Evolutionary conservation across 768 basidiomycete species (phyloP).

Genomic region (Pleurotus giganteus): DNA sequence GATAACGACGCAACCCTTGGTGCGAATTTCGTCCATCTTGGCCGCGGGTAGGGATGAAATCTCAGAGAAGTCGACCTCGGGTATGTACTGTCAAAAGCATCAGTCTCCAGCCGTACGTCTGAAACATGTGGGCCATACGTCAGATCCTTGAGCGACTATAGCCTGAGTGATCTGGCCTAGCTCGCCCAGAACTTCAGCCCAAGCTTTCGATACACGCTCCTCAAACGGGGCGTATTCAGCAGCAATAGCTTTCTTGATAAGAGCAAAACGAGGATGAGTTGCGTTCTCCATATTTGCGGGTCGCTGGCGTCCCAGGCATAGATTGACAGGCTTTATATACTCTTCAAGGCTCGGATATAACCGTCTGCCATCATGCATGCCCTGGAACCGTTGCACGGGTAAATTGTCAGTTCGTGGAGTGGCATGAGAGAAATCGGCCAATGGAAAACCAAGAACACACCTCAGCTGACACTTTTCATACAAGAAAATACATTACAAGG

Average conservation of each 20-base stretch:
- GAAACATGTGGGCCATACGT: not conserved
- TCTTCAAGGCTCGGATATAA: not conserved
- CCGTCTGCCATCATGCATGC: not conserved
- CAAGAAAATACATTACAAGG: too few species aligned
- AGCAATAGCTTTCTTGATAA: slow-evolving; percentile 59
- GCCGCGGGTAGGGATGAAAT: slow-evolving; percentile 44
- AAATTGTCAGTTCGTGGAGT: too few species aligned
- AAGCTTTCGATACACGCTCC: slow-evolving; percentile 48
- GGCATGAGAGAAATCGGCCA: not conserved
- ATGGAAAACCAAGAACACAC: not conserved
- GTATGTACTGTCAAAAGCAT: slow-evolving; percentile 45
- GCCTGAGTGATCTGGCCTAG: not conserved
- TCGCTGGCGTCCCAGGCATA: not conserved
- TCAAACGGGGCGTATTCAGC: slow-evolving; percentile 48
- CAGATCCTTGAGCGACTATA: not conserved
- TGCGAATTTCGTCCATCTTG: slow-evolving; percentile 46
- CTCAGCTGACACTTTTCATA: too few species aligned
- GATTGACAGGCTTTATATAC: not conserved
- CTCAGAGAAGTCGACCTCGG: slow-evolving; percentile 58
- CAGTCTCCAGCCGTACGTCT: not conserved
- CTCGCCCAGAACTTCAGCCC: slow-evolving; percentile 38
- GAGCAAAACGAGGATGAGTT: slow-evolving; percentile 41
- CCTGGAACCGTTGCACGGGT: not conserved
- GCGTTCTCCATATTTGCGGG: not conserved
- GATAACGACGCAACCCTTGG: slow-evolving; percentile 60